Conservation (phyloP, 208 protist genomes). For the Wallacemonas collosoma region DNA sequence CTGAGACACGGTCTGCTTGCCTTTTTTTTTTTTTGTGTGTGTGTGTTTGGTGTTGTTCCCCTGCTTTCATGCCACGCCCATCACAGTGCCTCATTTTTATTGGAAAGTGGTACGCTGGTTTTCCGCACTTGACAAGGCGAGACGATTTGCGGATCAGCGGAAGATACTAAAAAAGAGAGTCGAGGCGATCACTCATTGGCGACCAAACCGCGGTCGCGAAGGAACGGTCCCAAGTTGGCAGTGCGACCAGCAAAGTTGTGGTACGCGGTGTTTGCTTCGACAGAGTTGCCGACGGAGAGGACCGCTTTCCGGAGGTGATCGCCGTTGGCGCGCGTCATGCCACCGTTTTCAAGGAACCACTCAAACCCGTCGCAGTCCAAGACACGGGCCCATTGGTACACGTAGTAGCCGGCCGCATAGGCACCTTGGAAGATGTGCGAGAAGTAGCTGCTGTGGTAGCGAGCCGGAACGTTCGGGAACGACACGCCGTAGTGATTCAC, state of each 20-base stretch:
- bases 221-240: constrained; percentile 31
- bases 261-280: constrained; percentile 50
- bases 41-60: too few relatives aligned
- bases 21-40: too few relatives aligned
- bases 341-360: constrained; percentile 66
- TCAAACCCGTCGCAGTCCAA: constrained; percentile 65
- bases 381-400: constrained; percentile 76
- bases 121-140: too few relatives aligned
- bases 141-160: too few relatives aligned
- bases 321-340: constrained; percentile 53
- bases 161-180: constrained; percentile 10
- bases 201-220: constrained; percentile 45
- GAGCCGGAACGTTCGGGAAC: constrained; percentile 32
- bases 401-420: constrained; percentile 81
- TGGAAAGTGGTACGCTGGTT: too few relatives aligned
- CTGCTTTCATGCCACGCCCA: too few relatives aligned
- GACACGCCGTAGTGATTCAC: constrained; percentile 24
- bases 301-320: constrained; percentile 68
- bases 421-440: constrained; percentile 74
- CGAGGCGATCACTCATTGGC: neutral
- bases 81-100: too few relatives aligned
- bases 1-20: too few relatives aligned
- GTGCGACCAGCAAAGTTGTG: constrained; percentile 44
- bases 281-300: constrained; percentile 59
- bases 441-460: constrained; percentile 61